Percentiles rank a stretch among this genome's conserved stretches.
These are phyloP conservation scores for Ochromonas danica DNA, from an alignment of 108 stramenopile genomes.

Conservation along the genomic window DNA sequence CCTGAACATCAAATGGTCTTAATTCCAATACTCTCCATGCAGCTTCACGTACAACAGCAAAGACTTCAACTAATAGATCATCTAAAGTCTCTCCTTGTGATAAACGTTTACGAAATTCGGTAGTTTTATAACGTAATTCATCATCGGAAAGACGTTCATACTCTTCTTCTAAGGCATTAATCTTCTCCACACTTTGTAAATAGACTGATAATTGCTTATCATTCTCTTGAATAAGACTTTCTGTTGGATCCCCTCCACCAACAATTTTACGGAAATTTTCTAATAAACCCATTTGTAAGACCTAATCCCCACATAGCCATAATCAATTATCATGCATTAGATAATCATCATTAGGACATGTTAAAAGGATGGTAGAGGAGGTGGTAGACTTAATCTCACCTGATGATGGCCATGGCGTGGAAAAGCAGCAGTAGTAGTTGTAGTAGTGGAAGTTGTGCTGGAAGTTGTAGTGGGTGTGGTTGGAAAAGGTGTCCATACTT, in stretches of 20 bases:
- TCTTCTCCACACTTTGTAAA: slow-evolving; percentile 71
- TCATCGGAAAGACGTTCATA: slow-evolving; percentile 81
- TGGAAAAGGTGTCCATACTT: no score
- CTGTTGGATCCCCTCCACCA: neutral
- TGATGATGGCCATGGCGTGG: no score
- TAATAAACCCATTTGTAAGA: neutral
- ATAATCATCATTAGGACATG: no score
- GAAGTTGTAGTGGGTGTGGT: no score
- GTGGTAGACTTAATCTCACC: no score
- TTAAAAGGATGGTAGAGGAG: no score
- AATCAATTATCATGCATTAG: no score
- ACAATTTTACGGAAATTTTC: neutral
- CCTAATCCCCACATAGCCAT: no score
- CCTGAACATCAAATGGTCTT: slow-evolving; percentile 90
- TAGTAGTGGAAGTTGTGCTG: no score
- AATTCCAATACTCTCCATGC: slow-evolving; percentile 84
- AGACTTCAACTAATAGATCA: slow-evolving; percentile 79
- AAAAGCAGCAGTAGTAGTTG: no score
- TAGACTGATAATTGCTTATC: neutral
- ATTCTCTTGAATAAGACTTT: neutral
- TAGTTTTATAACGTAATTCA: slow-evolving; percentile 75
- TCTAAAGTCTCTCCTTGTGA: slow-evolving; percentile 69
- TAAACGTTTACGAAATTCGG: slow-evolving; percentile 68
- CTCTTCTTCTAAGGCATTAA: slow-evolving; percentile 74
- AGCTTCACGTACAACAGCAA: slow-evolving; percentile 94